Conservation (phyloP, 495 filamentous ascomycete genomes). For the Talaromyces borbonicus region DNA sequence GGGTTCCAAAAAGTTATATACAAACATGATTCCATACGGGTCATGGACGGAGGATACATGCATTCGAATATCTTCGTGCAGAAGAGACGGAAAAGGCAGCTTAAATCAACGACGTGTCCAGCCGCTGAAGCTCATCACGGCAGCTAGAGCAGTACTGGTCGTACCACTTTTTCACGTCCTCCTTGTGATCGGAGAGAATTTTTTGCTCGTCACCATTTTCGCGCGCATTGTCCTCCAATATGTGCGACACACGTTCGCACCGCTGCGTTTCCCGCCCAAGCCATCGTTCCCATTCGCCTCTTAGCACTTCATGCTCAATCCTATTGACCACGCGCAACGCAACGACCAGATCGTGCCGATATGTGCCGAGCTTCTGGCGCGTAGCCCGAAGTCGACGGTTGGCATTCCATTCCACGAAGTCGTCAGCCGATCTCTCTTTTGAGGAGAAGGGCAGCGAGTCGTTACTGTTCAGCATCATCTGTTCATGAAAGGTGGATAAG, state of each 20-base stretch:
- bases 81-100: not conserved
- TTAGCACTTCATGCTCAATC: conserved; percentile 74
- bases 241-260: conserved; percentile 52
- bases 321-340: conserved; percentile 83
- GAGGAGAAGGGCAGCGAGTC: conserved; percentile 25
- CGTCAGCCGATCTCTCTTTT: conserved; percentile 15
- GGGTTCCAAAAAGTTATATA: not conserved
- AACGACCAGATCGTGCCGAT: conserved; percentile 87
- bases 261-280: conserved; percentile 58
- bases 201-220: conserved; percentile 16
- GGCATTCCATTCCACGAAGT: conserved; percentile 44
- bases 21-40: not conserved
- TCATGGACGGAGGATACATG: not conserved
- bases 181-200: conserved; percentile 18
- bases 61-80: not conserved
- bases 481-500: conserved; percentile 36
- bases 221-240: conserved; percentile 32
- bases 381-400: conserved; percentile 62
- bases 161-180: conserved; percentile 52
- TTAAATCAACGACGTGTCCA: conserved; percentile 7
- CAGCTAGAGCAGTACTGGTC: conserved; percentile 69
- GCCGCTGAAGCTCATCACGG: conserved; percentile 43
- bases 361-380: conserved; percentile 67
- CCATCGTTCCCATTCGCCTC: conserved; percentile 88
- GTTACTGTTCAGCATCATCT: conserved; percentile 23